Base-by-base conservation (phyloP, 2,329 filamentous ascomycete species). In the Talaromyces sp. region DNA sequence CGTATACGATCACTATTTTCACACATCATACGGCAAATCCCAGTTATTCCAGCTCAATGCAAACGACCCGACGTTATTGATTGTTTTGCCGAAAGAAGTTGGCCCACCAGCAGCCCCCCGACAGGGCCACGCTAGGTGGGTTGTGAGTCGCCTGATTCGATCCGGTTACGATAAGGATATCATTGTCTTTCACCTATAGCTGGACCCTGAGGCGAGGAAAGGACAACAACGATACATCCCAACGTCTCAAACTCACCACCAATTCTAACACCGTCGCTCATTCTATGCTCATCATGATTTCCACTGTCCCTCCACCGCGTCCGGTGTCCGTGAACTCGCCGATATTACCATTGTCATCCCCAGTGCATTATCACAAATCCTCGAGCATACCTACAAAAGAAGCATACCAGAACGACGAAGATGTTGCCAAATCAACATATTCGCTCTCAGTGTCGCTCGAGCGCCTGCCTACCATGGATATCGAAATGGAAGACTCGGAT, bases 241-340 rank as follows among this genome's bases (percentile, higher is more conserved):
- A 28, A n/a, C n/a, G n/a, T n/a, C n/a, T n/a, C n/a, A 11, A 13
- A n/a, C 28, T 33, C 13, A 48, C 10, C 45, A 19, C 1, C 13
- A 19, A 25, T 15, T 22, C 15, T 2, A n/a, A 15, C 13, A 52
- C 37, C 33, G 35, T 39, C 22, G 15, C 19, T 22, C 13, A 33
- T 48, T 28, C 25, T 21, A 13, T 25, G n/a, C 31, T 35, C 45
- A 25, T n/a, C 62, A 70, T 70, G 66, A 63, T 71, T 41, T 65
- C 69, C 28, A 62, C 69, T 28, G 63, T 70, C 31, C 68, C 69
- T 60, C 69, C 67, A 33, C 64, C 67, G 25, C 66, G 67, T 43
- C 68, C 69, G 1, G 66, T 69, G 25, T 72, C 69, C 9, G 68
- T 71, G 60, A 70, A 70, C 62, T 69, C 68, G 7, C 61, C 71